A percentile compares a stretch with the other conserved stretches of the same genome.
phyloP scores from a whole-genome alignment of 148 eudicot species.

The Arbutus unedo region DNA sequence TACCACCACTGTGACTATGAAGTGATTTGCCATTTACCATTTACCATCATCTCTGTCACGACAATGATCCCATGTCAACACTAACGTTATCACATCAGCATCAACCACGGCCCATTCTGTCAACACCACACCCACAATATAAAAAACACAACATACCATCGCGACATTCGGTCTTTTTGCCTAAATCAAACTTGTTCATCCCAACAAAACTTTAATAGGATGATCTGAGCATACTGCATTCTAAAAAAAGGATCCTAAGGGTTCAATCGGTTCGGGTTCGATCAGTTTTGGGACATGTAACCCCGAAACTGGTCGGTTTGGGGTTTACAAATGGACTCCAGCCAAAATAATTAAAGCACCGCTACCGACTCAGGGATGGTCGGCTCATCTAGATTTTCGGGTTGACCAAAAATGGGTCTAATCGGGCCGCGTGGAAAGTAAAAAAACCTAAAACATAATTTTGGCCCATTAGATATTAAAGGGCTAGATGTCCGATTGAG shows the following conservation, averaged over 20 bases:
- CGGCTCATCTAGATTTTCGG: no score
- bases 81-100: background rate
- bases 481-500: no score
- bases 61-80: background rate
- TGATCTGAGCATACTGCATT: background rate
- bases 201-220: background rate
- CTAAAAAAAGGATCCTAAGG: background rate
- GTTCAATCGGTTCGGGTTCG: no score
- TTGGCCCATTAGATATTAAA: no score
- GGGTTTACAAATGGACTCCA: no score
- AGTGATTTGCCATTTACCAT: background rate
- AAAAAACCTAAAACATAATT: no score
- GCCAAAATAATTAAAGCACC: no score
- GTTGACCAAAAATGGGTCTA: no score
- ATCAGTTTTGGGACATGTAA: no score
- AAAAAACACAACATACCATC: background rate
- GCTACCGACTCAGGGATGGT: no score
- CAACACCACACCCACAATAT: background rate
- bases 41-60: background rate
- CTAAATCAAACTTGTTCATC: constrained; percentile 1
- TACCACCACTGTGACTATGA: background rate
- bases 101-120: background rate
- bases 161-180: background rate
- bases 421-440: no score
- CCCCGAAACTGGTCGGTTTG: no score